Base-by-base conservation (phyloP, 495 filamentous ascomycete species). In the Aspergillus nanangensis region DNA sequence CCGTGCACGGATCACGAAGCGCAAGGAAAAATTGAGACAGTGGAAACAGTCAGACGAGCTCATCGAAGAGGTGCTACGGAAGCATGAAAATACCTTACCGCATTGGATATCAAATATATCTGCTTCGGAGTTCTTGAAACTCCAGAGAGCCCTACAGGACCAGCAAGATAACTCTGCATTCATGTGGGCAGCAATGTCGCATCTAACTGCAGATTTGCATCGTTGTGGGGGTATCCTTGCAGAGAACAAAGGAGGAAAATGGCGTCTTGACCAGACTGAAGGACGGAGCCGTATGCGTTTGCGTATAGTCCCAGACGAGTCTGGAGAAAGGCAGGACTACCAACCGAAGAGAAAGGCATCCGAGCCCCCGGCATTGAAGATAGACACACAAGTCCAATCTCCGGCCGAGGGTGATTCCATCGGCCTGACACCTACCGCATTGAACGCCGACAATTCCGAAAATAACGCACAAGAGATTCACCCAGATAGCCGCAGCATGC, bases 21-120 rank as follows among this genome's bases (percentile, higher is more conserved):
- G 93, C 22, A 87, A 82, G 59, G 93, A 96, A 18, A 88, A 75
- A 52, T 72, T 98, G 10, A 86, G 77, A 57, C 74, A 83, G 39
- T 95, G 90, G 90, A 78, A 82, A 33, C 61, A 69, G 3, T 80
- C 90, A 39, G 81, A 83, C 47, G 63, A 79, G 21, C 73, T 77
- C 37, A 72, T 74, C 17, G 88, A 95, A 36, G 84, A 87, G 47
- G 70, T 84, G 31, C 75, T 86, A 38, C 78, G 83, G 41, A 82
- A 82, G 11, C 90, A 96, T 56, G 87, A 95, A 52, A 83, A 83
- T 48, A 83, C 87, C 1, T 87, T 90, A 44, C 83, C 81, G 39
- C 83, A 90, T 44, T 97, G 92, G 94, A 84, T 89, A 67, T 86
- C 88, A 44, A 96, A 95, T 51, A 94, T 97, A 32, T 91, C 90